phyloP scores from a whole-genome alignment of 176 grass and related monocot species.

The Hyparrhenia diplandra region DNA sequence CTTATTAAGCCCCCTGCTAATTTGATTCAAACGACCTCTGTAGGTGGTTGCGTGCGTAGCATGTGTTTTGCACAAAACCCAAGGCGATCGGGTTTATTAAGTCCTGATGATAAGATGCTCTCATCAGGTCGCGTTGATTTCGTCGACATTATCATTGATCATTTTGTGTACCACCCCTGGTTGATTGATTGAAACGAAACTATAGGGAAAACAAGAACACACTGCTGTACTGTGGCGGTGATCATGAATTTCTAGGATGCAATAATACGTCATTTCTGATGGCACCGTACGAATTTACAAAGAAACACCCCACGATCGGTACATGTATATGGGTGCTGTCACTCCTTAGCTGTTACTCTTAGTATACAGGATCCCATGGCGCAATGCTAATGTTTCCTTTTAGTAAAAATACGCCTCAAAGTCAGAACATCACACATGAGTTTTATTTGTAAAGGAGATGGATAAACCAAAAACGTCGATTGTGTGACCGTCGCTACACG shows the following conservation, averaged over 20 bases:
- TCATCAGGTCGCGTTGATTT: background rate
- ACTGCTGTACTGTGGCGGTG: background rate
- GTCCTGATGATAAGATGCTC: background rate
- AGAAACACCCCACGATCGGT: background rate
- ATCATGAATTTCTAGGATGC: background rate
- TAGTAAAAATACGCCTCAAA: background rate
- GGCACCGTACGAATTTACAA: background rate
- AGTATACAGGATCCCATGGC: background rate
- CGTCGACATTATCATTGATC: constrained; percentile 2
- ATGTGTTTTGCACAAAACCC: background rate
- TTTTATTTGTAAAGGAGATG: background rate
- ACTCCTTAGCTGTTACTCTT: background rate
- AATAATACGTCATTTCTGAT: background rate
- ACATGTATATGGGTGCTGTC: background rate
- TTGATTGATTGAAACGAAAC: constrained; percentile 8
- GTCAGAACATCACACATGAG: background rate
- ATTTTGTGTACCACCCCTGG: background rate
- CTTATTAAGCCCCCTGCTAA: too few relatives aligned
- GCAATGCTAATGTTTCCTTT: background rate
- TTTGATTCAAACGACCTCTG: too few relatives aligned
- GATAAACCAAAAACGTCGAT: too few relatives aligned
- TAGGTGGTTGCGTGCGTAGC: background rate
- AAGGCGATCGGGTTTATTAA: background rate
- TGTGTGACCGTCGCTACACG: too few relatives aligned
- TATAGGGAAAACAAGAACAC: background rate